These are phyloP conservation scores for Epichloe uncinata DNA, from an alignment of 2,329 filamentous ascomycete species.

Conservation along the genomic window DNA sequence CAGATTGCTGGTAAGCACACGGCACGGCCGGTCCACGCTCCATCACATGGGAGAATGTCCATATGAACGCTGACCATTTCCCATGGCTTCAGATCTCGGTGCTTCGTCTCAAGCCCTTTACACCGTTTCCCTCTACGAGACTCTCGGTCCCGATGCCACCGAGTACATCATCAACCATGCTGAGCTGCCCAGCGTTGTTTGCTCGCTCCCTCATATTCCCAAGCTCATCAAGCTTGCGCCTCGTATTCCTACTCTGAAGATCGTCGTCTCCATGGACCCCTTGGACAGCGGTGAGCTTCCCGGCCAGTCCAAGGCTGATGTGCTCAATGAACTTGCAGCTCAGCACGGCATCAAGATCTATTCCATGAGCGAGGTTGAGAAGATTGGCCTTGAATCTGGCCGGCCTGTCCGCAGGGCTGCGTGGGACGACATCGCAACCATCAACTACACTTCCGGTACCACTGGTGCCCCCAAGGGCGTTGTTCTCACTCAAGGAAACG, in stretches of 20 bases:
- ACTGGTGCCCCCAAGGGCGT: conserved; percentile 77
- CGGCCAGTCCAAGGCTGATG: conserved; percentile 59
- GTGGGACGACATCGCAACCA: conserved; percentile 68
- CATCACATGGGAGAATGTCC: neutral
- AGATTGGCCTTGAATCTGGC: conserved; percentile 57
- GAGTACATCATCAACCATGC: conserved; percentile 96
- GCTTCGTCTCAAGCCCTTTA: conserved; percentile 78
- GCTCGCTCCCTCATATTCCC: conserved; percentile 70
- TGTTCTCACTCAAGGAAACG: conserved; percentile 67
- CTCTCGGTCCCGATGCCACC: conserved; percentile 76
- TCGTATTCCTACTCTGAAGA: conserved; percentile 66
- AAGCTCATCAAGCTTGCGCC: conserved; percentile 66
- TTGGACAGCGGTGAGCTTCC: conserved; percentile 66
- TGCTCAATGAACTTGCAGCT: conserved; percentile 63
- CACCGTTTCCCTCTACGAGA: conserved; percentile 92
- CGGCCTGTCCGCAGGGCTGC: conserved; percentile 57
- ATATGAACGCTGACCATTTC: neutral
- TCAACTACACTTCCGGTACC: conserved; percentile 83
- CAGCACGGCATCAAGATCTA: conserved; percentile 67
- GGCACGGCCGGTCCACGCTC: neutral
- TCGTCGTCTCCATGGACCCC: conserved; percentile 78
- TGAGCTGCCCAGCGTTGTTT: conserved; percentile 58
- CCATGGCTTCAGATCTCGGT: conserved; percentile 55
- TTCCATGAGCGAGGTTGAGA: conserved; percentile 69
- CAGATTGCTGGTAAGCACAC: conserved; percentile 53